phyloP scores from a whole-genome alignment of 768 basidiomycete genomes.

The Kwoniella newhampshirensis region DNA sequence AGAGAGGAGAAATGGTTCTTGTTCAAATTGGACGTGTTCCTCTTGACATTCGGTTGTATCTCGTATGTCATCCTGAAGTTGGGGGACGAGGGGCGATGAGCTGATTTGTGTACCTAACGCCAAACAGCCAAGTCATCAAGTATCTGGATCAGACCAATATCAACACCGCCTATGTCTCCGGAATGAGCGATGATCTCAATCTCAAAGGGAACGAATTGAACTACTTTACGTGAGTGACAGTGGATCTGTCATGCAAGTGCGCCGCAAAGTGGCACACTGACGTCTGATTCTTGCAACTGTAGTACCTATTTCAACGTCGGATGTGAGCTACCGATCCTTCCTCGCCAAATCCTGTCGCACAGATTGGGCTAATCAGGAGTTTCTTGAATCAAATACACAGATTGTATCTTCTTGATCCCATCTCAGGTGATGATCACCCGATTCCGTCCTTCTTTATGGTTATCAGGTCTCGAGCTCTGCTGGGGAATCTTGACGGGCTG shows the following conservation, averaged over 20 bases:
- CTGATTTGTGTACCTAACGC: no score
- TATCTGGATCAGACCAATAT: conserved; percentile 30
- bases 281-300: no score
- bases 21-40: conserved; percentile 1
- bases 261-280: no score
- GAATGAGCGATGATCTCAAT: conserved; percentile 35
- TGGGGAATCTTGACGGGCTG: conserved; percentile 28
- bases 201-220: conserved; percentile 31
- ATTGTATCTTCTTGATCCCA: conserved; percentile 29
- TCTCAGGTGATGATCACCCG: conserved; percentile 43
- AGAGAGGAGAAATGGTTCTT: conserved; percentile 61
- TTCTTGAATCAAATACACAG: no score
- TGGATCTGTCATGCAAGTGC: no score
- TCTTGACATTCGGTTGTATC: background rate
- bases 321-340: conserved; percentile 9
- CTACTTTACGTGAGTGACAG: no score
- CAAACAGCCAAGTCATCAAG: background rate
- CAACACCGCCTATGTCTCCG: conserved; percentile 35
- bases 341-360: background rate
- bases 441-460: conserved; percentile 29
- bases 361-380: background rate
- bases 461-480: conserved; percentile 28
- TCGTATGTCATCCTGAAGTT: background rate
- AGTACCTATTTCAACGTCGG: conserved; percentile 32
- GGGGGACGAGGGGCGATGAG: no score